phyloP scores from a whole-genome alignment of 2,329 filamentous ascomycete genomes.

The Arthrobotrys iridis region DNA sequence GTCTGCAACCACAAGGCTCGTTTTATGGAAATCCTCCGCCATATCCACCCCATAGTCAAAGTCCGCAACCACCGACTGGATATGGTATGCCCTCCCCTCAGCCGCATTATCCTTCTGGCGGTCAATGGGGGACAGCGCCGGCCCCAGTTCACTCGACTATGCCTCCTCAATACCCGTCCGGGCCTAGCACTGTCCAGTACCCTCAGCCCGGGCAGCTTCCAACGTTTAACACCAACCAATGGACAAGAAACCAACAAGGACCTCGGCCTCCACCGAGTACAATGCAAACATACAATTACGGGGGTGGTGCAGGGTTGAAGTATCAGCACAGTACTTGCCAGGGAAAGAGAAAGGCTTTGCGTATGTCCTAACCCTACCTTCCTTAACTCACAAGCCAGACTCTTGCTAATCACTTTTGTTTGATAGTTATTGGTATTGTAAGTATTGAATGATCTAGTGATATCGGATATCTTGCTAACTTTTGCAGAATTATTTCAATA shows the following conservation, averaged over 20 bases:
- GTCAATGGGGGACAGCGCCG: slow-evolving; percentile 33
- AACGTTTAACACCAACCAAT: slow-evolving; percentile 47
- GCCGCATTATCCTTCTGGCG: slow-evolving; percentile 15
- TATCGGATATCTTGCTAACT: background rate
- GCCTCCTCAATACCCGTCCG: slow-evolving; percentile 23
- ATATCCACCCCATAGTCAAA: slow-evolving; percentile 36
- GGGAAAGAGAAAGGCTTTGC: slow-evolving; percentile 52
- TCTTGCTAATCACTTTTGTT: slow-evolving; percentile 20
- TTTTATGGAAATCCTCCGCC: slow-evolving; percentile 48
- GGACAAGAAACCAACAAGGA: slow-evolving; percentile 48
- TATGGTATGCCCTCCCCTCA: slow-evolving; percentile 33
- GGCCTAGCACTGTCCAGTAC: slow-evolving; percentile 6
- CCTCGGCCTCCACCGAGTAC: slow-evolving; percentile 47
- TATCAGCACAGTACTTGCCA: slow-evolving; percentile 54
- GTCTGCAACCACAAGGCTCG: slow-evolving; percentile 27
- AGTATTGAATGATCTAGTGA: background rate
- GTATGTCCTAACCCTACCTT: slow-evolving; percentile 18
- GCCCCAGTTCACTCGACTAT: slow-evolving; percentile 36
- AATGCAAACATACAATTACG: slow-evolving; percentile 47
- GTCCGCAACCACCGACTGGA: slow-evolving; percentile 35
- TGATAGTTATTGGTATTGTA: slow-evolving; percentile 51
- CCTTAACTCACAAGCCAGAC: background rate
- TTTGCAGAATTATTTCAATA: slow-evolving; percentile 51
- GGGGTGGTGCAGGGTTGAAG: slow-evolving; percentile 12
- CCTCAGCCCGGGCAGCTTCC: slow-evolving; percentile 46